Percentiles rank a stretch among this genome's conserved stretches.
phyloP scores from a whole-genome alignment of 306 rosid species.

The Vigna reflexopilosa region DNA sequence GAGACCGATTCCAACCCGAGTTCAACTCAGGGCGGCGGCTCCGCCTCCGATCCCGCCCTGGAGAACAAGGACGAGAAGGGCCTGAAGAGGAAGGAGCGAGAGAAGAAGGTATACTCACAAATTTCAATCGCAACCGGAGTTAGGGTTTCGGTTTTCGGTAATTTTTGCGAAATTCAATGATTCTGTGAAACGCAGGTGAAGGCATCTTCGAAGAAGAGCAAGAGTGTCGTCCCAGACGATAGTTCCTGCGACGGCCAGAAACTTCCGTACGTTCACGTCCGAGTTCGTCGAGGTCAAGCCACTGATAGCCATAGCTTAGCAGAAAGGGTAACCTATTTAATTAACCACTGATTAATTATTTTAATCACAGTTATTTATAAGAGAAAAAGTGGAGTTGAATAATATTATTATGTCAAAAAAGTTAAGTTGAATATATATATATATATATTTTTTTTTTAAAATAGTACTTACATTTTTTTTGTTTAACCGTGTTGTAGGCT shows the following conservation, averaged over 20 bases:
- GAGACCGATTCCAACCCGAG: constrained; percentile 78
- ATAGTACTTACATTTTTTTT: not conserved
- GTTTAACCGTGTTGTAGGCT: constrained; percentile 60
- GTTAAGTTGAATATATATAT: not conserved
- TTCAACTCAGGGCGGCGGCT: constrained; percentile 51
- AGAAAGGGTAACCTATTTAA: constrained; percentile 76
- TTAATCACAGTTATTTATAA: constrained; percentile 15
- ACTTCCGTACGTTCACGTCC: constrained; percentile 92
- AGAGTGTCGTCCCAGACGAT: constrained; percentile 59
- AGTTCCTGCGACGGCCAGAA: constrained; percentile 65
- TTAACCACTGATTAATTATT: constrained; percentile 44
- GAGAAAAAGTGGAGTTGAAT: constrained; percentile 28
- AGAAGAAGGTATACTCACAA: constrained; percentile 76
- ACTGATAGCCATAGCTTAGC: constrained; percentile 99
- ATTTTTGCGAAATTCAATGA: constrained; percentile 39
- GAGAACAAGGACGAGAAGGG: constrained; percentile 58
- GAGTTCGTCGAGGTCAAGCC: constrained; percentile 99
- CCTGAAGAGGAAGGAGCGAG: constrained; percentile 88
- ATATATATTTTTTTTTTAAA: too few relatives aligned
- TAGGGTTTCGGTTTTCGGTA: constrained; percentile 53
- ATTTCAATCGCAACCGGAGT: constrained; percentile 9
- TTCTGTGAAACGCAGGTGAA: constrained; percentile 63
- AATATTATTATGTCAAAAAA: constrained; percentile 40
- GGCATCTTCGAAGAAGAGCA: constrained; percentile 72
- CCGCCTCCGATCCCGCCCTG: constrained; percentile 58